Conservation (phyloP, 2,329 filamentous ascomycete species). For the Fusarium buharicum region DNA sequence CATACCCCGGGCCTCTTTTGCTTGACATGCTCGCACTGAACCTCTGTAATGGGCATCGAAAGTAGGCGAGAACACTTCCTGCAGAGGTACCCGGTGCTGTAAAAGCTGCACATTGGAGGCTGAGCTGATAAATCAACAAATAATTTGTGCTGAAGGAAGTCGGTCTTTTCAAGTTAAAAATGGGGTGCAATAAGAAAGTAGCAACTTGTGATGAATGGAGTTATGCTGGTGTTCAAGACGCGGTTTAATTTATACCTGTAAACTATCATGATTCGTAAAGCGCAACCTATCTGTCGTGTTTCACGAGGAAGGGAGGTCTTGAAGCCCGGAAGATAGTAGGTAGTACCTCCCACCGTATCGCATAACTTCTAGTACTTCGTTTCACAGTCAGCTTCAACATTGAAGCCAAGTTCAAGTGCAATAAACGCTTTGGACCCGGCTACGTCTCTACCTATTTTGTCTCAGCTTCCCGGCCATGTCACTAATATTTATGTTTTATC, state of each 20-base stretch:
- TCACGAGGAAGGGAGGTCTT: too few species aligned
- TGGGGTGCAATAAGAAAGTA: too few species aligned
- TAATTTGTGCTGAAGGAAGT: too few species aligned
- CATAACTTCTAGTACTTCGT: neutral
- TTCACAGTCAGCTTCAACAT: neutral
- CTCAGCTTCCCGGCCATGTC: neutral
- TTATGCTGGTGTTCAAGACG: too few species aligned
- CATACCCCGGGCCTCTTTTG: neutral
- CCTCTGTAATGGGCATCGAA: constrained; percentile 13
- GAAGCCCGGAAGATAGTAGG: neutral
- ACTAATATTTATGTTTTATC: neutral
- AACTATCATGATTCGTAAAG: too few species aligned
- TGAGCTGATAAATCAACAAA: neutral
- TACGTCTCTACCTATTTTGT: neutral
- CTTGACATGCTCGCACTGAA: constrained; percentile 6
- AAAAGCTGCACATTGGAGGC: constrained; percentile 5
- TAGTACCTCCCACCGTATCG: neutral
- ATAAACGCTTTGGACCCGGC: neutral
- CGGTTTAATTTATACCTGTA: neutral
- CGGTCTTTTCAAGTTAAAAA: too few species aligned
- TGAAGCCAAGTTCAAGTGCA: too few species aligned
- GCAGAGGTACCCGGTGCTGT: constrained; percentile 17
- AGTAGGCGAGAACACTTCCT: constrained; percentile 17
- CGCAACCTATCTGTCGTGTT: too few species aligned
- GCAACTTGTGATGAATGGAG: too few species aligned